Conservation (phyloP, 306 rosid genomes). For the Malus sylvestris region DNA sequence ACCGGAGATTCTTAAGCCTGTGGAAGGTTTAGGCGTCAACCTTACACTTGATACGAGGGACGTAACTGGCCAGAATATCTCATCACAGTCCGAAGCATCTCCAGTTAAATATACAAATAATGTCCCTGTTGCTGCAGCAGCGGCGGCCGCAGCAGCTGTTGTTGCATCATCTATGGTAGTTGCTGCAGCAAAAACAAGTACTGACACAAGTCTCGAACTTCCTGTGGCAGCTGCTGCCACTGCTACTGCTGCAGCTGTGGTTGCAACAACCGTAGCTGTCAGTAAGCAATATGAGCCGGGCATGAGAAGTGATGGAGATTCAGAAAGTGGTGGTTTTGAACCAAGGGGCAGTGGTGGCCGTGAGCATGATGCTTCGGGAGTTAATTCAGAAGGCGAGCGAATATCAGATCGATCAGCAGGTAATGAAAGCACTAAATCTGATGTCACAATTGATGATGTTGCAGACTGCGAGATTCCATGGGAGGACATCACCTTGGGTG, state of each 20-base stretch:
- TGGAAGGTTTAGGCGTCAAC: slow-evolving; percentile 55
- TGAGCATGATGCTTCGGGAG: slow-evolving; percentile 38
- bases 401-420: slow-evolving; percentile 67
- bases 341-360: slow-evolving; percentile 52
- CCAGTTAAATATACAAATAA: slow-evolving; percentile 54
- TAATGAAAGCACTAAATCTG: slow-evolving; percentile 71
- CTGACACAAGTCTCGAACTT: slow-evolving; percentile 58
- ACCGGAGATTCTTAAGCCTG: slow-evolving; percentile 40
- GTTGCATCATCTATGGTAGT: slow-evolving; percentile 94
- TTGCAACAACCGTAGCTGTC: slow-evolving; percentile 90
- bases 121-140: slow-evolving; percentile 87
- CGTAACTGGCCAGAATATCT: slow-evolving; percentile 33
- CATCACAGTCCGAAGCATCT: slow-evolving; percentile 42
- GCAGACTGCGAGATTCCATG: slow-evolving; percentile 87
- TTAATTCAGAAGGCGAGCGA: slow-evolving; percentile 58
- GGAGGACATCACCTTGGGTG: slow-evolving; percentile 90
- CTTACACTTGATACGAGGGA: slow-evolving; percentile 47
- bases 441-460: slow-evolving; percentile 65
- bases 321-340: slow-evolving; percentile 43
- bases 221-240: slow-evolving; percentile 97
- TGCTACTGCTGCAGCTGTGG: slow-evolving; percentile 94
- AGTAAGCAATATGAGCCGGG: slow-evolving; percentile 73
- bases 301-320: slow-evolving; percentile 54
- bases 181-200: slow-evolving; percentile 64
- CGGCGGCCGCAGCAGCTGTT: slow-evolving; percentile 88